Evolutionary conservation across 2,329 filamentous ascomycete genomes (phyloP), one percentile per base, ranked within the genome.

Genomic region (Fusarium bactridioides): DNA sequence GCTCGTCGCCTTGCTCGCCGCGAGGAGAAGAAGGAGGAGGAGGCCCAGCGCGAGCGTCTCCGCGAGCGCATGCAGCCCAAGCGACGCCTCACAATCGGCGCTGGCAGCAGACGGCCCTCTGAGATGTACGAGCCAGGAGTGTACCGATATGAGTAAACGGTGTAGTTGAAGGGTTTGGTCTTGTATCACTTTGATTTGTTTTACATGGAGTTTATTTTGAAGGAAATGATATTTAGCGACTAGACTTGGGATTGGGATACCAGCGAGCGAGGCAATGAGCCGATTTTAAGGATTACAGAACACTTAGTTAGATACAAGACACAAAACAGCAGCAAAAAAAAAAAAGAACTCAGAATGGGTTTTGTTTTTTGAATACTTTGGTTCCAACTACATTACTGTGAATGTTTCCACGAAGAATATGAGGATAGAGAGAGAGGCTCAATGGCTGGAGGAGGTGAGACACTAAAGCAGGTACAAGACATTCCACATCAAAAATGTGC

Each of bases 21-120:
- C 57, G 78, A 80, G 48, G 74, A 78, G 63, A 71, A 72, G 57
- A 76, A 78, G 48, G 80, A 83, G 56, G 80, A 82, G 23, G 83
- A 84, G 65, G 83, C 80, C 5, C 81, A 83, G 77, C 78, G 74
- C 18, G 78, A 79, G 53, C 81, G 84, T 40, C 78, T 85, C 5
- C 79, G 71, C 63, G 82, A 85, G 75, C 80, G 84, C 25, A 81
- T 84, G 79, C 79, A 80, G 69, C 83, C 82, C 7, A 77, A 75
- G 44, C 80, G 82, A 23, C 78, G 81, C 3, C 78, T 82, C 6
- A 81, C 81, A 5, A 79, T 84, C 16, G 80, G 80, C 23, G 76
- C 82, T 31, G 79, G 79, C 56, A 80, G 78, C 68, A 77, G 81
- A 29, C 79, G 83, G 35, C 78, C 79, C 45, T 78, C 80, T 37